A percentile compares a stretch with the other conserved stretches of the same genome.
Conservation (phyloP, 192 early-diverging fungal species). For the Linnemannia elongata region DNA sequence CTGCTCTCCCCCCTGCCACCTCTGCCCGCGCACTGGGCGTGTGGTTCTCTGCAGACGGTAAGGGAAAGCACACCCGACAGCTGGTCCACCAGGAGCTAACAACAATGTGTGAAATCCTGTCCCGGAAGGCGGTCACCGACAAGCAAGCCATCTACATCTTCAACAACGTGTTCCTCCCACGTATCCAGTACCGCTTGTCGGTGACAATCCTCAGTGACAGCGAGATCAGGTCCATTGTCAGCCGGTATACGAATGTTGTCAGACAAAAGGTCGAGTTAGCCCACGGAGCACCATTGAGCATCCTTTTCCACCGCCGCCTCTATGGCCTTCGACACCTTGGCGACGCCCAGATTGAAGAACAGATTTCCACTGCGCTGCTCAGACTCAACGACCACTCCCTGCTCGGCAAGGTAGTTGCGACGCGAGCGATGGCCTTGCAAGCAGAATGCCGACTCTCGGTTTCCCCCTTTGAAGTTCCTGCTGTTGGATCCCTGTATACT, state of each 20-base stretch:
- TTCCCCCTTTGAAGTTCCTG: background rate
- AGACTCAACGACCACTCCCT: conserved; percentile 18
- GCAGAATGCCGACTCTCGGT: conserved; percentile 7
- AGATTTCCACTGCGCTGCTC: conserved; percentile 18
- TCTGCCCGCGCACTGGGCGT: background rate
- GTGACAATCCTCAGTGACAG: background rate
- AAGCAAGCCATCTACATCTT: conserved; percentile 31
- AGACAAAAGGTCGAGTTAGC: conserved; percentile 1
- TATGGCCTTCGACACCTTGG: conserved; percentile 22
- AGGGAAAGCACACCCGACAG: background rate
- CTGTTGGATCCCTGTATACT: background rate
- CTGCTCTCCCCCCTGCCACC: background rate
- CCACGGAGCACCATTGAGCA: conserved; percentile 11
- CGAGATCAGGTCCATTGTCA: background rate
- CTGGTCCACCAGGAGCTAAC: background rate
- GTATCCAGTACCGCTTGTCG: conserved; percentile 27
- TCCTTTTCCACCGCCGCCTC: conserved; percentile 26
- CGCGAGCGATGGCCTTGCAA: conserved; percentile 10
- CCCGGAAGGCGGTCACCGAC: conserved; percentile 26
- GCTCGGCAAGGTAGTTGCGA: conserved; percentile 17
- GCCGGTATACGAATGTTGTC: conserved; percentile 8
- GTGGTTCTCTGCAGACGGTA: conserved; percentile 15
- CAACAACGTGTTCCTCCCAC: conserved; percentile 38
- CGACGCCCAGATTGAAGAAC: conserved; percentile 25
- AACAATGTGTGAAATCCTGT: background rate